Evolutionary conservation across 768 basidiomycete species (phyloP), one percentile per base, ranked within the genome.

Genomic region (Lepiota brunneoincarnata): DNA sequence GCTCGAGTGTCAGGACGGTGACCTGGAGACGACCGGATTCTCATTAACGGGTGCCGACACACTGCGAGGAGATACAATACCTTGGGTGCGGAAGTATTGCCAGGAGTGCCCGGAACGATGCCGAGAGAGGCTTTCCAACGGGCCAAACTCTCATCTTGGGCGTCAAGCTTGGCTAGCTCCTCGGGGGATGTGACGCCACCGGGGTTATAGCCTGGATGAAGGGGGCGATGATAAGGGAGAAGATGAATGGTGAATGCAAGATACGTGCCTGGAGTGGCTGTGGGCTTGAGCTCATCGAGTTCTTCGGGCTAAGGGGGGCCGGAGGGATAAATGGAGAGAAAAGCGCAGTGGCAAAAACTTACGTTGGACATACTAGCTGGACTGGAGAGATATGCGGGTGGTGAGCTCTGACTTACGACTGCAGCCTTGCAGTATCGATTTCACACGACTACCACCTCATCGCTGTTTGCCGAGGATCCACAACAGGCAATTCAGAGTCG

Each of bases 91-190:
- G 56, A 70, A 12, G 74, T 67, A 17, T 65, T 72, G 12, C 45
- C 24, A 3, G 66, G 23, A 17, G 67, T 75, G 24, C 80, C 84
- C 31, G 83, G 78, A 48, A 81, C 78, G 56, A 98, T 84, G 49
- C 96, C 96, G 23, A 98, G 79, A 49, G 87, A 93, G 36, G 91
- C 92, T 69, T 98, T 98, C 96, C 96, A 98, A 59, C 93, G 86
- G 28, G 88, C 86, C 63, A 98, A 80, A 68, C 91, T 93, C 72
- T 97, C 95, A 67, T 98, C 95, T 57, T 89, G 78, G 26, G 88
- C 86, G 72, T 97, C 95, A 40, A 96, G 82, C 36, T 85, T 72
- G 21, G 91, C 88, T 41, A 92, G 91, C 67, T 95, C 91, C 21
- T 91, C 91, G 11, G 88, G 72, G 41, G 79, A 77, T 75, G 91